These are phyloP conservation scores for Telfairia occidentalis DNA, from an alignment of 331 rosid species.

Conservation along the genomic window DNA sequence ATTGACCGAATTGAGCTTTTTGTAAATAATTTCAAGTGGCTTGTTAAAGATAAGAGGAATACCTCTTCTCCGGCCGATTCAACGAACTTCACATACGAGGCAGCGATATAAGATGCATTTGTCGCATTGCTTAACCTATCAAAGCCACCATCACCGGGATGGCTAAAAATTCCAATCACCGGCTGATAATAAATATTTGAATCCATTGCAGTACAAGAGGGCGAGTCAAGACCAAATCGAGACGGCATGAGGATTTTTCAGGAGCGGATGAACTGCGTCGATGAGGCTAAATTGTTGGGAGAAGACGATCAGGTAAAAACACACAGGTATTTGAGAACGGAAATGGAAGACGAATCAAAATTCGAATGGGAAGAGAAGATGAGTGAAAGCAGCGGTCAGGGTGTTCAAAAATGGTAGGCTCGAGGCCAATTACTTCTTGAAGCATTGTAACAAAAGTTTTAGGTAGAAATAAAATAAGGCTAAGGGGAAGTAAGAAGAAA, in stretches of 20 bases:
- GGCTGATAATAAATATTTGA: constrained; percentile 45
- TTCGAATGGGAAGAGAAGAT: background rate
- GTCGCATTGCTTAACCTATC: constrained; percentile 53
- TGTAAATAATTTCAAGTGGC: constrained; percentile 35
- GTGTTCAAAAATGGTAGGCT: constrained; percentile 5
- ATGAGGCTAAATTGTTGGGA: background rate
- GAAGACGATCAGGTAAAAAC: background rate
- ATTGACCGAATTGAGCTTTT: constrained; percentile 70
- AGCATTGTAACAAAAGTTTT: background rate
- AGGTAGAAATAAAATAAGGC: background rate
- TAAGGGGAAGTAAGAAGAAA: background rate
- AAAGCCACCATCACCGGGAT: constrained; percentile 79
- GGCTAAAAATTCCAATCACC: constrained; percentile 66
- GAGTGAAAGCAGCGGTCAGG: background rate
- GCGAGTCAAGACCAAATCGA: background rate
- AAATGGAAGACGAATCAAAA: background rate
- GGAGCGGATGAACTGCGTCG: background rate
- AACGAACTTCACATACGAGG: constrained; percentile 71
- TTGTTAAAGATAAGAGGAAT: constrained; percentile 64
- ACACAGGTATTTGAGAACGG: background rate
- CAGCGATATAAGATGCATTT: constrained; percentile 53
- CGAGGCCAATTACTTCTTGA: background rate
- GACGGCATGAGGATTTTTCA: background rate
- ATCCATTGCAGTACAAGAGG: constrained; percentile 28
- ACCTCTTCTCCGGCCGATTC: constrained; percentile 78